Percentiles rank a stretch among this genome's conserved stretches.
Conservation (phyloP, 1,139 yeast species). For the Schizosaccharomyces versatilis region DNA sequence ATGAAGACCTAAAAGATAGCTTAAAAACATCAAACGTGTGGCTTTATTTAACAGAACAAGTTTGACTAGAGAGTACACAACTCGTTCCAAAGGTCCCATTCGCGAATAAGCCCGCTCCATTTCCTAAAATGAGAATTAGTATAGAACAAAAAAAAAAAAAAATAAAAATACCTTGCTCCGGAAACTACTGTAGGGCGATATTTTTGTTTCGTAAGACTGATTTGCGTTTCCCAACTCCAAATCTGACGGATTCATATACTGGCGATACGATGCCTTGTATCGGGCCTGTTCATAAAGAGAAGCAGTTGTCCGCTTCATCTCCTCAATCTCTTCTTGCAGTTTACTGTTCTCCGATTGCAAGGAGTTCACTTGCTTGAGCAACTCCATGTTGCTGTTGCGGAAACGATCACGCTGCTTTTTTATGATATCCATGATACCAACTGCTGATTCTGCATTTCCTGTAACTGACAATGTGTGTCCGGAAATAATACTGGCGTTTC, state of each 20-base stretch:
- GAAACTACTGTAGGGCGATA: conserved; percentile 71
- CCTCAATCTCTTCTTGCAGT: conserved; percentile 39
- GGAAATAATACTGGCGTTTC: neutral
- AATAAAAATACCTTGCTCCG: conserved; percentile 36
- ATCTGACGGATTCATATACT: conserved; percentile 1
- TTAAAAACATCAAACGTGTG: conserved; percentile 50
- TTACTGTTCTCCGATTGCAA: conserved; percentile 34
- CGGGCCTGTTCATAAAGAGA: conserved; percentile 65
- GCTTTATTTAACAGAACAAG: conserved; percentile 51
- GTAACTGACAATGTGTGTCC: conserved; percentile 9
- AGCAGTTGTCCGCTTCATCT: conserved; percentile 49
- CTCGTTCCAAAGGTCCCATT: conserved; percentile 55
- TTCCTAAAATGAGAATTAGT: conserved; percentile 22
- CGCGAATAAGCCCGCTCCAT: conserved; percentile 52
- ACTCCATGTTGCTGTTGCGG: conserved; percentile 53
- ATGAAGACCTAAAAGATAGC: conserved; percentile 58
- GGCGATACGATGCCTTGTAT: conserved; percentile 30
- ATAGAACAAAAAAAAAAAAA: too few species aligned
- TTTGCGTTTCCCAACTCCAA: neutral
- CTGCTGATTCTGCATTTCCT: conserved; percentile 5
- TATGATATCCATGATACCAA: conserved; percentile 54
- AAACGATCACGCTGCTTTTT: conserved; percentile 90
- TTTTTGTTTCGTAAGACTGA: conserved; percentile 45
- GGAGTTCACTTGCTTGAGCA: conserved; percentile 59
- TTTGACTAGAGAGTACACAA: conserved; percentile 54